These are phyloP conservation scores for Murraya paniculata DNA, from an alignment of 345 rosid species.

Conservation along the genomic window DNA sequence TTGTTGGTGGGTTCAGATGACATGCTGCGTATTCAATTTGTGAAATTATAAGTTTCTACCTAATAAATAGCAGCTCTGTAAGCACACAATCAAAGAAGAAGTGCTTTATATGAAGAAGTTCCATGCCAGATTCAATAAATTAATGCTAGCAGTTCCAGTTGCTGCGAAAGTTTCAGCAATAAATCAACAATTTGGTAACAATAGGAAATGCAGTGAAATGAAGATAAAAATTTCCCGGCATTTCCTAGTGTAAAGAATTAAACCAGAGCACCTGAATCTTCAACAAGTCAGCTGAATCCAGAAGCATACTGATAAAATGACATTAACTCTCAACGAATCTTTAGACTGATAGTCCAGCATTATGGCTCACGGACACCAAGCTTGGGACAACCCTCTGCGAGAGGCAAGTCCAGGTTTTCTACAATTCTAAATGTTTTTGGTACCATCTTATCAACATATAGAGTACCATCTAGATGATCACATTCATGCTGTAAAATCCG, in stretches of 20 bases:
- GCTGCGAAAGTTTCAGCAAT: neutral
- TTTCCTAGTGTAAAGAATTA: constrained; percentile 13
- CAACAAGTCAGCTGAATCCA: neutral
- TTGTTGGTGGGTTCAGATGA: neutral
- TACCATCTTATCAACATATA: constrained; percentile 83
- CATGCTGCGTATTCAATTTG: neutral
- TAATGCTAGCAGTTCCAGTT: neutral
- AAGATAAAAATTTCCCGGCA: constrained; percentile 5
- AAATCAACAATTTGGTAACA: neutral
- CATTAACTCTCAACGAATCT: neutral
- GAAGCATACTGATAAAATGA: neutral
- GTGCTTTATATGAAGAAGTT: neutral
- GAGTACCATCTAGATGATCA: constrained; percentile 84
- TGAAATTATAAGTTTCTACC: neutral
- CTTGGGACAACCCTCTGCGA: constrained; percentile 76
- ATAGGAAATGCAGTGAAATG: neutral
- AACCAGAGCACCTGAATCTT: neutral
- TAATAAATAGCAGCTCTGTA: neutral
- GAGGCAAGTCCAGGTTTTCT: constrained; percentile 77
- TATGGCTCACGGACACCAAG: constrained; percentile 43
- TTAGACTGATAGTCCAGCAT: neutral
- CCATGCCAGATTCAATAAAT: neutral
- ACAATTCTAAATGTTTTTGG: constrained; percentile 74
- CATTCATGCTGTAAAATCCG: constrained; percentile 91
- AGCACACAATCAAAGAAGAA: neutral